Evolutionary conservation across 2,329 filamentous ascomycete genomes (phyloP).

Genomic region (Fusarium transvaalense): DNA sequence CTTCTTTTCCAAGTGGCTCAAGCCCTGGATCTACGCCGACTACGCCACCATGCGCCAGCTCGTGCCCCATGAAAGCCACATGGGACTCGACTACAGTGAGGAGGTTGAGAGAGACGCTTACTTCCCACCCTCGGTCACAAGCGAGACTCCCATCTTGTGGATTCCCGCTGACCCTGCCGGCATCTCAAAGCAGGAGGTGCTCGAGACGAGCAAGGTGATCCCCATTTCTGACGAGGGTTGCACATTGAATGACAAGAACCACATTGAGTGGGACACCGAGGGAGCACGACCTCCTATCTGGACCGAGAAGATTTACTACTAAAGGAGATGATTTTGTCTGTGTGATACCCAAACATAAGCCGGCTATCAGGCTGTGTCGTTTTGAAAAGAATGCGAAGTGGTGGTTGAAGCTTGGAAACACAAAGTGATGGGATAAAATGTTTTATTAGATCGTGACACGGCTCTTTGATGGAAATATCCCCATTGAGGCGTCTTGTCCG

Average conservation of each 20-base stretch:
- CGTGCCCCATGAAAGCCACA: slow-evolving; percentile 69
- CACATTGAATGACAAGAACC: slow-evolving; percentile 73
- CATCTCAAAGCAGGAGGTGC: slow-evolving; percentile 78
- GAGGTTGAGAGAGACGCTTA: slow-evolving; percentile 77
- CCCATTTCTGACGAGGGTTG: slow-evolving; percentile 80
- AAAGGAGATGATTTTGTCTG: slow-evolving; percentile 36
- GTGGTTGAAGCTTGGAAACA: slow-evolving; percentile 5
- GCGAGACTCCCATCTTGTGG: slow-evolving; percentile 76
- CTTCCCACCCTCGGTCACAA: slow-evolving; percentile 75
- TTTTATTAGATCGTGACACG: slow-evolving; percentile 4
- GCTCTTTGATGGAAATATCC: slow-evolving; percentile 3
- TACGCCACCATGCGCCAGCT: slow-evolving; percentile 78
- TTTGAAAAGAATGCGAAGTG: slow-evolving; percentile 13
- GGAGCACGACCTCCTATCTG: slow-evolving; percentile 59
- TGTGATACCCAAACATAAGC: slow-evolving; percentile 47
- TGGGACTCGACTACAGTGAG: slow-evolving; percentile 67
- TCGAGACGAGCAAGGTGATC: slow-evolving; percentile 74
- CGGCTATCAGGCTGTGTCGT: slow-evolving; percentile 42
- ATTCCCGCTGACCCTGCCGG: slow-evolving; percentile 78
- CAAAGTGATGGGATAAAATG: background rate
- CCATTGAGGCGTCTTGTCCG: background rate
- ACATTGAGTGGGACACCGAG: slow-evolving; percentile 58
- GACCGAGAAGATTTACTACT: slow-evolving; percentile 61
- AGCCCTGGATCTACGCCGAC: slow-evolving; percentile 81
- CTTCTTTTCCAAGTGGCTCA: slow-evolving; percentile 72